Conservation (phyloP, 306 rosid genomes). For the Corylus avellana region DNA sequence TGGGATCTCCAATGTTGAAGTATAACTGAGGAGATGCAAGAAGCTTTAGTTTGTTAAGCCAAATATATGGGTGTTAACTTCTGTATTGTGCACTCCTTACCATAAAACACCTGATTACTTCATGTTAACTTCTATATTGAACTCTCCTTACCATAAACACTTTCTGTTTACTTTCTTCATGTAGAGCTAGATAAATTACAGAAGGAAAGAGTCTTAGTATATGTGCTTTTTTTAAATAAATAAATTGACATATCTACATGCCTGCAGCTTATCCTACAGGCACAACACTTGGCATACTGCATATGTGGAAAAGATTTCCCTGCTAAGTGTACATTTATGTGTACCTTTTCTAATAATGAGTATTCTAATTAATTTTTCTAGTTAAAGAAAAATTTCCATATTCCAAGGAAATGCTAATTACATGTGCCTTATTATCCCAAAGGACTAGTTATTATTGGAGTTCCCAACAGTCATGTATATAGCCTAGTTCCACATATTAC, state of each 20-base stretch:
- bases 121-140: too few relatives aligned
- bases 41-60: neutral
- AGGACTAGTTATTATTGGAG: too few relatives aligned
- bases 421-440: too few relatives aligned
- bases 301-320: neutral
- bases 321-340: neutral
- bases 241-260: neutral
- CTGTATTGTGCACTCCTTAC: neutral
- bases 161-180: neutral
- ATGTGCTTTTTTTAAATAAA: neutral
- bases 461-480: too few relatives aligned
- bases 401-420: too few relatives aligned
- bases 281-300: neutral
- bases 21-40: neutral
- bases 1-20: neutral
- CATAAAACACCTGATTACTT: neutral
- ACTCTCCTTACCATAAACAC: neutral
- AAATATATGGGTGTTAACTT: constrained; percentile 3
- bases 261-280: neutral
- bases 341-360: neutral
- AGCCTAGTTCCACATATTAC: too few relatives aligned
- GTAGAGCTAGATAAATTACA: too few relatives aligned
- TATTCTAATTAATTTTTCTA: neutral
- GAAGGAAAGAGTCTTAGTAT: neutral
- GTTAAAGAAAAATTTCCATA: neutral